Base-by-base conservation (phyloP, 2,329 filamentous ascomycete genomes). In the Sporothrix mexicana region DNA sequence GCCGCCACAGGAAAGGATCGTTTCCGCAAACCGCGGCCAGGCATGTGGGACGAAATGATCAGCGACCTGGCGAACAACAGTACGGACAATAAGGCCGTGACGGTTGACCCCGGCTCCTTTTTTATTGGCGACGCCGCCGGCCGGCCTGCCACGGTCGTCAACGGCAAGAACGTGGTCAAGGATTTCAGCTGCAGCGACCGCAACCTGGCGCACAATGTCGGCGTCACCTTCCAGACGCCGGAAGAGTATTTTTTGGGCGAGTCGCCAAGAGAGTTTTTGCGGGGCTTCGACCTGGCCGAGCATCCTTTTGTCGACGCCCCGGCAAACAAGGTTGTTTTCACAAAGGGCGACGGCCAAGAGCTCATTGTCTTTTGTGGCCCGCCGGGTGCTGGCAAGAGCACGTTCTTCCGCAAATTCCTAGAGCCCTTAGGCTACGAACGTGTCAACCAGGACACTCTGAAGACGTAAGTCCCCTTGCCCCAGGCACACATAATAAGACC, bases 81-180 rank as follows among this genome's bases (percentile, higher is more conserved):
- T n/a, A 17, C 4, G 15, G 36, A 62, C 30, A 25, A 25, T 4
- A 25, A 84, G 5, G 30, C 30, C 3, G 83, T 83, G 1, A 85
- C 87, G 17, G 81, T 97, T n/a, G 92, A 97, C 79, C 80, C 93
- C 47, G 82, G 87, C 17, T 83, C 85, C 30, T 85, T 98, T 75
- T 98, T 97, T 79, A 90, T 99, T 61, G 96, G 96, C 61, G 96
- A 99, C 83, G 96, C 96, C 7, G 90, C 87, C 13, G 90, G 90
- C 0, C 86, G 90, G 79, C 78, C 84, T 76, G 84, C 89, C 75
- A 75, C 77, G 78, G 78, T 80, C 75, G 80, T 77, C 79, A 79
- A 75, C 77, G 91, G 79, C 85, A 90, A 82, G 88, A 88, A 17
- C 85, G 53, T 74, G 1, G 25, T 71, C 10, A 90, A 88, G 75